A percentile compares a stretch with the other conserved stretches of the same genome.
phyloP scores from a whole-genome alignment of 2,329 filamentous ascomycete species.

The Dendryphion nanum region DNA sequence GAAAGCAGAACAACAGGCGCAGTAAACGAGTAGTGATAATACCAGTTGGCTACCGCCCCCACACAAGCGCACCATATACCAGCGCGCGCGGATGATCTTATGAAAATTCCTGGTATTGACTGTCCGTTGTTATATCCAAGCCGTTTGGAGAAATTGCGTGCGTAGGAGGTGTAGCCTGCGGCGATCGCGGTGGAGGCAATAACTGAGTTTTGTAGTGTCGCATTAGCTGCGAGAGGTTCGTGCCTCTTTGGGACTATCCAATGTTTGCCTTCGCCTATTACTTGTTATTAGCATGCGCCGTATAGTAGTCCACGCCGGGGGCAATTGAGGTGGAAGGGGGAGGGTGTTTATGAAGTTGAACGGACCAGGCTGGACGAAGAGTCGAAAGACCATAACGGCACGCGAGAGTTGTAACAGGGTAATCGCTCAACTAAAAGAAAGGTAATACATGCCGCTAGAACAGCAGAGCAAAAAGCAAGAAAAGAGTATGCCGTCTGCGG shows the following conservation, averaged over 20 bases:
- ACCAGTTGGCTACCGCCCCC: constrained; percentile 23
- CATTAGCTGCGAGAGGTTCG: constrained; percentile 27
- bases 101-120: constrained; percentile 18
- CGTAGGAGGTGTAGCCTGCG: constrained; percentile 23
- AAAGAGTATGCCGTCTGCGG: too few species aligned
- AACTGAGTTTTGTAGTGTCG: constrained; percentile 24
- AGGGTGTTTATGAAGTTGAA: not conserved
- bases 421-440: too few species aligned
- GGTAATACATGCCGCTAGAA: constrained; percentile 1
- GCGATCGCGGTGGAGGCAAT: constrained; percentile 25
- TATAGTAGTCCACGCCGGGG: not conserved
- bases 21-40: constrained; percentile 22
- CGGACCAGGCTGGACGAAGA: constrained; percentile 29
- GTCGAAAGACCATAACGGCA: constrained; percentile 22
- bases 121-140: constrained; percentile 8
- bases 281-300: not conserved
- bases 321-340: not conserved
- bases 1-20: constrained; percentile 5
- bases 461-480: too few species aligned
- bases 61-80: constrained; percentile 18
- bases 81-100: constrained; percentile 20
- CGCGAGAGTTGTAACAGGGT: not conserved
- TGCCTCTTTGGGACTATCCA: constrained; percentile 21
- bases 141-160: constrained; percentile 13
- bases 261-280: constrained; percentile 27